A percentile compares a stretch with the other conserved stretches of the same genome.
Evolutionary conservation across 352 stramenopile genomes (phyloP).

Genomic region (Globisporangium takayamanum): DNA sequence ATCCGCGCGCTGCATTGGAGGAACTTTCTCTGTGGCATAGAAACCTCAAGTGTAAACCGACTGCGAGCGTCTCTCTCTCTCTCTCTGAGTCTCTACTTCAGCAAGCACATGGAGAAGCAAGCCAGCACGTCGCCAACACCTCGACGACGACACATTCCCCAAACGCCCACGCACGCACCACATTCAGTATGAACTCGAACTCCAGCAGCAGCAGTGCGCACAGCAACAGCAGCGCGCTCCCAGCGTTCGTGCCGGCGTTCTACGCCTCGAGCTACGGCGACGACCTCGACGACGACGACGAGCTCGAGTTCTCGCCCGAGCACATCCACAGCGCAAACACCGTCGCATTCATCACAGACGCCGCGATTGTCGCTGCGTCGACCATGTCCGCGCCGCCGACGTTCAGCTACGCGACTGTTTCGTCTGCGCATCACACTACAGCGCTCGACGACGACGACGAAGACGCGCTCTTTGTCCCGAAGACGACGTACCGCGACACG

Average conservation of each 20-base stretch:
- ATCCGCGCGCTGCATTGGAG: conserved; percentile 7
- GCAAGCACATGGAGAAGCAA: not conserved
- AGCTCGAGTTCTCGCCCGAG: conserved; percentile 16
- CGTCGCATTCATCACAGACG: conserved; percentile 3
- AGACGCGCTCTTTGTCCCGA: conserved; percentile 12
- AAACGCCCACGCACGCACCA: conserved; percentile 5
- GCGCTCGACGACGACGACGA: conserved; percentile 7
- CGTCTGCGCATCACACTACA: conserved; percentile 3
- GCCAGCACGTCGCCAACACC: not conserved
- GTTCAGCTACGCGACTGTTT: conserved; percentile 1
- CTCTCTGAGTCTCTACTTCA: too few species aligned
- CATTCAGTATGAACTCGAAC: conserved; percentile 7
- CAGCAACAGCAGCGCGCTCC: conserved; percentile 11
- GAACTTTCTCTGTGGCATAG: conserved; percentile 25
- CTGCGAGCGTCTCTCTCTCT: not conserved
- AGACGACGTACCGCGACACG: conserved; percentile 35
- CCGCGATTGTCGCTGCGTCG: not conserved
- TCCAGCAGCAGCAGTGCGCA: conserved; percentile 1
- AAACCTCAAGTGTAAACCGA: not conserved
- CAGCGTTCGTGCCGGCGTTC: conserved; percentile 23
- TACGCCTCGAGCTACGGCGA: conserved; percentile 29
- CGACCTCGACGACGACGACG: conserved; percentile 25
- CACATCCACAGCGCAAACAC: conserved; percentile 22
- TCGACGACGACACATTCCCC: conserved; percentile 2
- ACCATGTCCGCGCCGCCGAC: not conserved